phyloP scores from a whole-genome alignment of 2,329 filamentous ascomycete genomes.

The Metarhizium sp. region DNA sequence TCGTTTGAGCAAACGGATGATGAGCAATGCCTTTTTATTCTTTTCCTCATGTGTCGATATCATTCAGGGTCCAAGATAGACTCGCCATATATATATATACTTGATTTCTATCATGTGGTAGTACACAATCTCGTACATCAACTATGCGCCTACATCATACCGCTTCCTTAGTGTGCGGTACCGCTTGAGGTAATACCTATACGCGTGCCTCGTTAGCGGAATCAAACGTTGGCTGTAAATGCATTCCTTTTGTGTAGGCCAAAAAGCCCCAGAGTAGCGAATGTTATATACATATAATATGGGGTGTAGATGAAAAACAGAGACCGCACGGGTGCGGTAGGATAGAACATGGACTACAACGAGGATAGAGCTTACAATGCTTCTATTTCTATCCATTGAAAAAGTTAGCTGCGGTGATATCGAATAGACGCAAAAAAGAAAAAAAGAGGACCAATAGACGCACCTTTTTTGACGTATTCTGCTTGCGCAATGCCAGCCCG shows the following conservation, averaged over 20 bases:
- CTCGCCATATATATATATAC: neutral
- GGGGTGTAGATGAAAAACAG: too few species aligned
- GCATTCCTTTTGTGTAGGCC: neutral
- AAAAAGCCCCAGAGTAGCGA: neutral
- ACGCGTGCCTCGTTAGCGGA: slow-evolving; percentile 1
- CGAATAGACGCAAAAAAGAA: too few species aligned
- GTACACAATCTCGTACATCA: neutral
- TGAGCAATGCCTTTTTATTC: neutral
- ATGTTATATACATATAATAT: too few species aligned
- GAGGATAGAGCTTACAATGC: slow-evolving; percentile 58
- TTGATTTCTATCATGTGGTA: neutral
- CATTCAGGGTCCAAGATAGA: neutral
- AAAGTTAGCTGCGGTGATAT: neutral
- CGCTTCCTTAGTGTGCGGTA: slow-evolving; percentile 78
- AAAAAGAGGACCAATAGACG: neutral
- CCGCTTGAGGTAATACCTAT: slow-evolving; percentile 82
- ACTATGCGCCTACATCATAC: slow-evolving; percentile 46
- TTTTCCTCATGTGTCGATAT: neutral
- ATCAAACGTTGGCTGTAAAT: neutral
- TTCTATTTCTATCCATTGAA: slow-evolving; percentile 62
- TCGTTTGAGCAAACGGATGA: neutral
- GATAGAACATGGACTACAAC: neutral
- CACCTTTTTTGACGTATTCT: slow-evolving; percentile 86
- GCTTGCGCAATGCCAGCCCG: slow-evolving; percentile 65
- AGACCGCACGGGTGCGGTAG: neutral